Conservation (phyloP, 2,329 filamentous ascomycete species). For the Xenoacremonium recifei region DNA sequence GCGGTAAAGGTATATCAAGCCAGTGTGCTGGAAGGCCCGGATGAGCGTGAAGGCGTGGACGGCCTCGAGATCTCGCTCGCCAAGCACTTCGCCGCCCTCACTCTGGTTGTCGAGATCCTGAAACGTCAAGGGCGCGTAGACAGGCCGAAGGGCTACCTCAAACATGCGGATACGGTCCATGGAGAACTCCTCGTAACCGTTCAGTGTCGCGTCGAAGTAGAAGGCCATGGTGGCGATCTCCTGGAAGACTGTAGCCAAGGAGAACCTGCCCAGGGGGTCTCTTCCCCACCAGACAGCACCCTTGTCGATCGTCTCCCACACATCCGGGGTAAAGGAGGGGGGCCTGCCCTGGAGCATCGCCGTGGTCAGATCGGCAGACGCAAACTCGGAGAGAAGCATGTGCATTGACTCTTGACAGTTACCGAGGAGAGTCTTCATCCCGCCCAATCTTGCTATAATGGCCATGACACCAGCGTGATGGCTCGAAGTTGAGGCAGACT, state of each 20-base stretch:
- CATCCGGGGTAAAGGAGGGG: slow-evolving; percentile 35
- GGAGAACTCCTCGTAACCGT: slow-evolving; percentile 21
- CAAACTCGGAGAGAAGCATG: slow-evolving; percentile 42
- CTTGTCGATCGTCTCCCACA: slow-evolving; percentile 39
- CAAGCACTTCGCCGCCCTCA: not conserved
- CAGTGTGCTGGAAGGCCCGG: slow-evolving; percentile 39
- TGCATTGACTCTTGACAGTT: slow-evolving; percentile 29
- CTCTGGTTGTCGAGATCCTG: slow-evolving; percentile 18
- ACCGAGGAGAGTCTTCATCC: slow-evolving; percentile 21
- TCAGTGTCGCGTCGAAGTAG: slow-evolving; percentile 21
- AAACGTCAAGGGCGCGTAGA: slow-evolving; percentile 23
- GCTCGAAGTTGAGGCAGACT: slow-evolving; percentile 32
- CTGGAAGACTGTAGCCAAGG: slow-evolving; percentile 33
- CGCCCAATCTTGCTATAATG: slow-evolving; percentile 32
- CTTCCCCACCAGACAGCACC: slow-evolving; percentile 42
- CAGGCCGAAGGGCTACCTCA: slow-evolving; percentile 24
- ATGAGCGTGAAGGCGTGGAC: slow-evolving; percentile 36
- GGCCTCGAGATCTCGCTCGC: slow-evolving; percentile 24
- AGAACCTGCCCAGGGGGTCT: slow-evolving; percentile 33
- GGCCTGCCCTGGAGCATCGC: slow-evolving; percentile 36
- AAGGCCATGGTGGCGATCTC: slow-evolving; percentile 29
- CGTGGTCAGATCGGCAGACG: slow-evolving; percentile 41
- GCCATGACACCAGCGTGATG: slow-evolving; percentile 36
- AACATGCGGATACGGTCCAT: slow-evolving; percentile 27
- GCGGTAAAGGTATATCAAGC: slow-evolving; percentile 42